These are phyloP conservation scores for Penicillium thymicola DNA, from an alignment of 2,329 filamentous ascomycete species.

Conservation along the genomic window DNA sequence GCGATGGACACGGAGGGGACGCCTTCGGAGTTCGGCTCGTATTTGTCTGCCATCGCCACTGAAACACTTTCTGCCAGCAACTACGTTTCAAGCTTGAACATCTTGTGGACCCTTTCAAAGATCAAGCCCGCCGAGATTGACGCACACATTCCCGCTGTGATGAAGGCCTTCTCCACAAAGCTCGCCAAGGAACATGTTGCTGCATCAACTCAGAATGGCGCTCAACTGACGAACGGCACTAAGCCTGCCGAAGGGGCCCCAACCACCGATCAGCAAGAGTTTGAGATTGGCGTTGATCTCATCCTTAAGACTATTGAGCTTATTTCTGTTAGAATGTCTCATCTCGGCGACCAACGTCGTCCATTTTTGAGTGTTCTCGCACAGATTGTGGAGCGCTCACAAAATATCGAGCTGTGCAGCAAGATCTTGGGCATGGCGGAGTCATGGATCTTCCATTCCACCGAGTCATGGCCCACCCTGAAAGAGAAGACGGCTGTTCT, in stretches of 20 bases:
- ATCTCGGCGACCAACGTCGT: constrained; percentile 81
- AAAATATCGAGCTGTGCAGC: constrained; percentile 79
- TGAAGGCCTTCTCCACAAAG: constrained; percentile 91
- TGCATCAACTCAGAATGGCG: constrained; percentile 56
- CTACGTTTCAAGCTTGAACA: constrained; percentile 85
- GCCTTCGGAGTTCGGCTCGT: constrained; percentile 81
- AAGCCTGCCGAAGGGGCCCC: constrained; percentile 46
- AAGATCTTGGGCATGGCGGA: constrained; percentile 95
- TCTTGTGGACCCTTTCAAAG: constrained; percentile 85
- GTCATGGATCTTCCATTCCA: constrained; percentile 91
- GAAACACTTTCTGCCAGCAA: constrained; percentile 79
- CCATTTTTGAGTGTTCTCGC: constrained; percentile 95
- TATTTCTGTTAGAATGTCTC: constrained; percentile 86
- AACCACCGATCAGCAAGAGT: constrained; percentile 62
- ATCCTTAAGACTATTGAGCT: constrained; percentile 96
- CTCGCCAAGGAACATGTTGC: constrained; percentile 89
- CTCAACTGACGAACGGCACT: constrained; percentile 37
- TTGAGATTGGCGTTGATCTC: constrained; percentile 82
- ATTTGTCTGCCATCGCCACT: constrained; percentile 78
- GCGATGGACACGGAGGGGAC: constrained; percentile 71
- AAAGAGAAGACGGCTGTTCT: constrained; percentile 99
- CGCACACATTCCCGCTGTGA: constrained; percentile 77
- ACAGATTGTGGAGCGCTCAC: constrained; percentile 90
- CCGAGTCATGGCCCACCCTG: constrained; percentile 91
- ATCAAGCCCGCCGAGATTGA: constrained; percentile 85